phyloP scores from a whole-genome alignment of 495 filamentous ascomycete species.

The Talaromyces proteolyticus region DNA sequence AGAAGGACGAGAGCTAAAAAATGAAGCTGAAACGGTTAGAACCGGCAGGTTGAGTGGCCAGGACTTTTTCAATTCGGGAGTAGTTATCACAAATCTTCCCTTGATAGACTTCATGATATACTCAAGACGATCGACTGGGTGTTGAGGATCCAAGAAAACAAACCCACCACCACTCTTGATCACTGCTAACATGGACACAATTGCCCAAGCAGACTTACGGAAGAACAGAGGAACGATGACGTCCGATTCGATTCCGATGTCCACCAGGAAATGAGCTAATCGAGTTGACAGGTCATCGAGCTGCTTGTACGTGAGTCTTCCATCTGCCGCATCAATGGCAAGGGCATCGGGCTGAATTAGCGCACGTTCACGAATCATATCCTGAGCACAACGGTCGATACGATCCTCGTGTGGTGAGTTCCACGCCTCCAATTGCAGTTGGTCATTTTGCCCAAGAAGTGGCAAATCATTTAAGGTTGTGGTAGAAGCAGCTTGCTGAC shows the following conservation, averaged over 20 bases:
- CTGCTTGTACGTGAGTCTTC: constrained; percentile 41
- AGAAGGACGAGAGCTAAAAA: neutral
- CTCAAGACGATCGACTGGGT: constrained; percentile 24
- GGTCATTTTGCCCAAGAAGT: neutral
- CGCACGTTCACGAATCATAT: neutral
- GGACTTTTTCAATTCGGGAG: neutral
- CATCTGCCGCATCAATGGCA: constrained; percentile 38
- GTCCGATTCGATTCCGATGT: constrained; percentile 21
- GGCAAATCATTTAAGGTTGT: neutral
- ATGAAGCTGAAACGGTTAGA: neutral
- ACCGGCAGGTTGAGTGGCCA: neutral
- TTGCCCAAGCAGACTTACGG: constrained; percentile 39
- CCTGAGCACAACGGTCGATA: neutral
- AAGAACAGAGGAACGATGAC: constrained; percentile 37
- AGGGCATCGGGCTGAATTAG: constrained; percentile 16
- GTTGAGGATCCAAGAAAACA: constrained; percentile 49
- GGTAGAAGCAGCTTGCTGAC: neutral
- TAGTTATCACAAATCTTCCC: neutral
- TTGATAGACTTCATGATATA: constrained; percentile 53
- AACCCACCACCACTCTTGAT: constrained; percentile 50
- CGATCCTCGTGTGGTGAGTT: neutral
- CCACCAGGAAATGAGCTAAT: constrained; percentile 19
- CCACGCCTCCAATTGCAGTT: neutral
- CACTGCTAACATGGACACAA: constrained; percentile 35
- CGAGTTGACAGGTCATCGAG: constrained; percentile 27